These are phyloP conservation scores for Neurospora sp. DNA, from an alignment of 495 filamentous ascomycete genomes.

Conservation along the genomic window DNA sequence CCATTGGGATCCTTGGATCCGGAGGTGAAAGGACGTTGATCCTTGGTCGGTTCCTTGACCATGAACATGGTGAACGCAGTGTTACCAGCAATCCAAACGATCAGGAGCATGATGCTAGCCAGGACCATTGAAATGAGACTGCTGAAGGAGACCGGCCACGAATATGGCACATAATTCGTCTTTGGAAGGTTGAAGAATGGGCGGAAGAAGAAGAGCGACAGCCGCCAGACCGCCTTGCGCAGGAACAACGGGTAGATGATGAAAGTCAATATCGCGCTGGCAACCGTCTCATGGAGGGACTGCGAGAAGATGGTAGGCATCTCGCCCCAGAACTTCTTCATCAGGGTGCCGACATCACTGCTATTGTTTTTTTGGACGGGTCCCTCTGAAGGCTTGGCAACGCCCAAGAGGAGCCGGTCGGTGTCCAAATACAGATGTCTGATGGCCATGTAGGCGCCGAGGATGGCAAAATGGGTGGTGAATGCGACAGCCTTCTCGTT, in stretches of 20 bases:
- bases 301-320: constrained; percentile 21
- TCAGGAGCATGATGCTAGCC: constrained; percentile 55
- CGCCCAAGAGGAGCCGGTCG: constrained; percentile 53
- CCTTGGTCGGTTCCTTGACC: constrained; percentile 70
- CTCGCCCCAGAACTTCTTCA: constrained; percentile 19
- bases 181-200: constrained; percentile 64
- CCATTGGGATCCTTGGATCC: constrained; percentile 88
- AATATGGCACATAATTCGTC: constrained; percentile 49
- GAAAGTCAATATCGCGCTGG: constrained; percentile 37
- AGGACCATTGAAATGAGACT: constrained; percentile 51
- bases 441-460: constrained; percentile 59
- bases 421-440: constrained; percentile 65
- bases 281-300: constrained; percentile 31
- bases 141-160: constrained; percentile 46
- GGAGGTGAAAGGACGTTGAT: constrained; percentile 68
- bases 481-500: constrained; percentile 86
- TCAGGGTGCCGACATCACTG: constrained; percentile 19
- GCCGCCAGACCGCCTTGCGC: constrained; percentile 54
- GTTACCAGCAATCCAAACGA: constrained; percentile 68
- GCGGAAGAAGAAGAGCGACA: constrained; percentile 56
- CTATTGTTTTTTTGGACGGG: constrained; percentile 19
- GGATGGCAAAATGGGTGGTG: constrained; percentile 53
- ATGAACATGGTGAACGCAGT: constrained; percentile 68
- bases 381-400: constrained; percentile 17
- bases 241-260: constrained; percentile 57